Evolutionary conservation across 345 rosid genomes (phyloP).

Genomic region (Lumnitzera littorea): DNA sequence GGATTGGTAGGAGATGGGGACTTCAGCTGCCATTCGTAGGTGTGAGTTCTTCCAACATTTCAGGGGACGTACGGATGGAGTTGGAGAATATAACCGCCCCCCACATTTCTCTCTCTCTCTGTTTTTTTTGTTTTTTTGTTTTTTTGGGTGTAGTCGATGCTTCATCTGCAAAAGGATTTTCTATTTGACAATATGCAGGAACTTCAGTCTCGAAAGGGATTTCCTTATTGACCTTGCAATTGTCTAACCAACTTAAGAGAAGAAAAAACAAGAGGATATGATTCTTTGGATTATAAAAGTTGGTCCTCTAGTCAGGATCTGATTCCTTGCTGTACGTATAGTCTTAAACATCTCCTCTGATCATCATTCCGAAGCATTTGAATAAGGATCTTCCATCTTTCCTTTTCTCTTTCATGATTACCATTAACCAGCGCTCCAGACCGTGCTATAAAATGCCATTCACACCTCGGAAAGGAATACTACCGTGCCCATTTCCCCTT

Average conservation of each 20-base stretch:
- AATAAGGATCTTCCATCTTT: constrained; percentile 80
- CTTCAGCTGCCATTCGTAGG: no score
- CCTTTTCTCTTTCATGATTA: constrained; percentile 19
- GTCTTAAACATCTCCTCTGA: constrained; percentile 96
- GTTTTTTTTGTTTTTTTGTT: constrained; percentile 28
- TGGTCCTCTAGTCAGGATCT: no score
- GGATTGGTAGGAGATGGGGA: no score
- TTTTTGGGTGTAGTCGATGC: constrained; percentile 38
- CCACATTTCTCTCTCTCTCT: no score
- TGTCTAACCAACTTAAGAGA: constrained; percentile 81
- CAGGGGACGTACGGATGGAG: no score
- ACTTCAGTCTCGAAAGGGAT: no score
- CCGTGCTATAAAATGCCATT: no score
- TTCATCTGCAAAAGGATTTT: constrained; percentile 91
- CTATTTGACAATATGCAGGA: constrained; percentile 35
- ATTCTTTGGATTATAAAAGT: constrained; percentile 15
- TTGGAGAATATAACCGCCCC: no score
- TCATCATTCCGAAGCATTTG: constrained; percentile 87
- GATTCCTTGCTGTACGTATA: constrained; percentile 44
- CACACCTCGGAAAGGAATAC: no score
- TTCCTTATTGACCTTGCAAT: constrained; percentile 35
- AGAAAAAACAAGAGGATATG: constrained; percentile 82
- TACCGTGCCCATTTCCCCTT: no score
- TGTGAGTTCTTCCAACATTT: no score
- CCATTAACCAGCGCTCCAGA: no score